Conservation (phyloP, 176 grass and related monocot species). For the Pontederia paniculata region DNA sequence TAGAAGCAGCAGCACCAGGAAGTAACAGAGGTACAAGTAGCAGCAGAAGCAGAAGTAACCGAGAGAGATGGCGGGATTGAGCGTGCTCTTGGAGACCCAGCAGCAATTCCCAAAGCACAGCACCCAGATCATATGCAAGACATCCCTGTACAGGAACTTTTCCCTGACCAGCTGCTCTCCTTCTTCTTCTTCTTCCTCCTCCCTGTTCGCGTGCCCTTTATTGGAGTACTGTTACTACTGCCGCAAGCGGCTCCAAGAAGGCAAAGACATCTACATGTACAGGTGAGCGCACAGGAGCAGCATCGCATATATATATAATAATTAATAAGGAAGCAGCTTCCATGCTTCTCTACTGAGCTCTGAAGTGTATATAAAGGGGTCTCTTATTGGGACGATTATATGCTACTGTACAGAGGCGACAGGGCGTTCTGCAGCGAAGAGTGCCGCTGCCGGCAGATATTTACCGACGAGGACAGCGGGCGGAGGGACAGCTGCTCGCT, state of each 20-base stretch:
- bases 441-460: conserved; percentile 23
- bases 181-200: neutral
- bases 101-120: neutral
- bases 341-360: neutral
- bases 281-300: conserved; percentile 3
- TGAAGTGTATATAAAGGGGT: neutral
- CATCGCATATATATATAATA: too few relatives aligned
- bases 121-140: conserved; percentile 21
- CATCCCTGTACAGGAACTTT: conserved; percentile 11
- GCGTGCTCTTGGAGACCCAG: conserved; percentile 23
- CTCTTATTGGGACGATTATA: neutral
- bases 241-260: conserved; percentile 24
- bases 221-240: conserved; percentile 35
- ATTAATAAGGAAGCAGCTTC: too few relatives aligned
- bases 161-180: neutral
- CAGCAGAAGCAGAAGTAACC: neutral
- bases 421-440: conserved; percentile 12
- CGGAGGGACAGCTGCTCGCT: conserved; percentile 2
- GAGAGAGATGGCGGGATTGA: conserved; percentile 21
- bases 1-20: too few relatives aligned
- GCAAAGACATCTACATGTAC: conserved; percentile 45
- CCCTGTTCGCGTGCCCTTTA: conserved; percentile 6
- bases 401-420: conserved; percentile 14
- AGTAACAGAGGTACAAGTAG: too few relatives aligned
- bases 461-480: conserved; percentile 25